A percentile compares a stretch with the other conserved stretches of the same genome.
These are phyloP conservation scores for sunflower (Helianthus annuus) DNA, from an alignment of 129 eudicot species.

Conservation along the genomic window HanXRQr2.0-SUNRISE NC_035436.2:179273995-179274494, in stretches of 20 bases:
- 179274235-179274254: background rate
- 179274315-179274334: constrained; percentile 23
- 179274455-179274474: background rate
- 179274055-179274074: background rate
- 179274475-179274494: background rate
- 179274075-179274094: background rate
- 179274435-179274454: background rate
- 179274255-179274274: constrained; percentile 59
- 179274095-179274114: no score
- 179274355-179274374: background rate
- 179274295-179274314: constrained; percentile 87
- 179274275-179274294: constrained; percentile 85
- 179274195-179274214: background rate
- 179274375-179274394: background rate
- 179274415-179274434: constrained; percentile 1
- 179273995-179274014: background rate
- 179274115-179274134: no score
- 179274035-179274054: background rate
- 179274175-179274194: background rate
- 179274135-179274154: no score
- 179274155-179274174: no score
- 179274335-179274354: background rate
- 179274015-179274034: background rate
- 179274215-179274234: background rate
- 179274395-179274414: background rate